Evolutionary conservation across 2,329 filamentous ascomycete species (phyloP).

Genomic region (Fusarium fracticaudum): DNA sequence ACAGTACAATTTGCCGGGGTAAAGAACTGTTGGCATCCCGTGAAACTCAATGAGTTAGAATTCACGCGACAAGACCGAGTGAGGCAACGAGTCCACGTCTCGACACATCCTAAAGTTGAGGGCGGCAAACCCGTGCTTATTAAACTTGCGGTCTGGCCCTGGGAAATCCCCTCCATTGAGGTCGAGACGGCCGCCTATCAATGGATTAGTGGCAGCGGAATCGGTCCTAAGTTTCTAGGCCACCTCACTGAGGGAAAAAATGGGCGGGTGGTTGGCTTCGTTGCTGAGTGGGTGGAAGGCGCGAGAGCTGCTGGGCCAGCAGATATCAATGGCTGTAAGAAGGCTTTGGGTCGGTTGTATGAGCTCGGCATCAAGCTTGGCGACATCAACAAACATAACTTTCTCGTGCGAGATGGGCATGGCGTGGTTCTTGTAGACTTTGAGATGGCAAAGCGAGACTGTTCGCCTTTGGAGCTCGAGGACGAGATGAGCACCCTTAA

Average conservation of each 20-base stretch:
- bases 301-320: neutral
- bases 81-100: neutral
- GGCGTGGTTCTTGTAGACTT: neutral
- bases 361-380: neutral
- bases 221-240: neutral
- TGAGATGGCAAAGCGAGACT: neutral
- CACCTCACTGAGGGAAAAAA: neutral
- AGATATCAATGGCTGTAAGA: neutral
- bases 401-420: neutral
- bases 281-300: neutral
- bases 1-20: neutral
- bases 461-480: neutral
- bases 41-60: neutral
- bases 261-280: neutral
- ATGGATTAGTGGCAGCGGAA: neutral
- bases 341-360: neutral
- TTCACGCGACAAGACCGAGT: neutral
- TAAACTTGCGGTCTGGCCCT: neutral
- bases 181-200: neutral
- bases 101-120: neutral
- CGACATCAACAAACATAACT: neutral
- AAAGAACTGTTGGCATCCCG: neutral
- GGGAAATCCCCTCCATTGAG: neutral
- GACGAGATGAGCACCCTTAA: neutral
- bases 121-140: neutral